Conservation (phyloP, 352 stramenopile genomes). For the Lagenidium giganteum region DNA sequence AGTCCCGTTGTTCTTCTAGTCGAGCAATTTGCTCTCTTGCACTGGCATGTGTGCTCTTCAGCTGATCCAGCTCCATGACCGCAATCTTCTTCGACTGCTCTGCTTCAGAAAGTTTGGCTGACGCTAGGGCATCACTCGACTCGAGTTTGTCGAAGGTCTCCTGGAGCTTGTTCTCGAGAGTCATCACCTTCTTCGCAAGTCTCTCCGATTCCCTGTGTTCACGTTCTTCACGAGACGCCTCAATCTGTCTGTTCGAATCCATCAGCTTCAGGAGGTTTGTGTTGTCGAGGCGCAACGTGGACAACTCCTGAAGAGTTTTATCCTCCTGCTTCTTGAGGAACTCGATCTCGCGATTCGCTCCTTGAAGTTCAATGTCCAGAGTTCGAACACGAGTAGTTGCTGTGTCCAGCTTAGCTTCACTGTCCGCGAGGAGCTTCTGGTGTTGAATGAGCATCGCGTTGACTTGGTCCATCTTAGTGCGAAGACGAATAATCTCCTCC, state of each 20-base stretch:
- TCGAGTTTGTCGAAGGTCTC: slow-evolving; percentile 62
- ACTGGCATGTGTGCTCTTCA: slow-evolving; percentile 26
- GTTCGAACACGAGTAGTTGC: slow-evolving; percentile 29
- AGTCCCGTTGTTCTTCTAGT: slow-evolving; percentile 46
- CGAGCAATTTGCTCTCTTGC: slow-evolving; percentile 39
- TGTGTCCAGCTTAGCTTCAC: slow-evolving; percentile 53
- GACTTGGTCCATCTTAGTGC: slow-evolving; percentile 54
- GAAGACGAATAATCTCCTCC: slow-evolving; percentile 57
- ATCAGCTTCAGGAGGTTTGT: slow-evolving; percentile 80
- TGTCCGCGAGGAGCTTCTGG: slow-evolving; percentile 48
- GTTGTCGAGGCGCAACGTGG: slow-evolving; percentile 56
- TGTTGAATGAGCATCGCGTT: slow-evolving; percentile 60
- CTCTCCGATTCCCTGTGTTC: slow-evolving; percentile 41
- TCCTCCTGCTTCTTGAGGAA: slow-evolving; percentile 63
- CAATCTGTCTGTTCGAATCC: slow-evolving; percentile 67
- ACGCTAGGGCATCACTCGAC: slow-evolving; percentile 39
- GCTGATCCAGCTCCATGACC: slow-evolving; percentile 27
- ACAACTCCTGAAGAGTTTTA: slow-evolving; percentile 53
- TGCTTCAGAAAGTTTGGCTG: slow-evolving; percentile 32
- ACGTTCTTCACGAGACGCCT: slow-evolving; percentile 51
- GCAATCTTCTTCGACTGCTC: slow-evolving; percentile 62
- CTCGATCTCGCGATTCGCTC: slow-evolving; percentile 30
- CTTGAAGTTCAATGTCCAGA: slow-evolving; percentile 43
- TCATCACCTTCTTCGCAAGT: slow-evolving; percentile 38
- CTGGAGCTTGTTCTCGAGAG: slow-evolving; percentile 50